Evolutionary conservation across 306 rosid species (phyloP).

Genomic region (Astragalus membranaceus): DNA sequence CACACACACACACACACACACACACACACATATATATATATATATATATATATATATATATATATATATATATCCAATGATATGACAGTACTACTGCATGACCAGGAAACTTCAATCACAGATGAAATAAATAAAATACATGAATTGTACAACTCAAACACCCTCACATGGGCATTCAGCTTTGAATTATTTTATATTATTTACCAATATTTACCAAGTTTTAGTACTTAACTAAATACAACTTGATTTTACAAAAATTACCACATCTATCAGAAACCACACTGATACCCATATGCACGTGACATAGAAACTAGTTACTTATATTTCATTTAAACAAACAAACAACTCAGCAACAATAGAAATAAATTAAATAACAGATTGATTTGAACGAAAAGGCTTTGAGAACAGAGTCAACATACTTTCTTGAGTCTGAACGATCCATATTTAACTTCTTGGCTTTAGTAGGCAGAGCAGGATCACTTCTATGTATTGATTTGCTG

Average conservation of each 20-base stretch:
- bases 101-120: constrained; percentile 2
- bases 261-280: constrained; percentile 7
- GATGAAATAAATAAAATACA: constrained; percentile 6
- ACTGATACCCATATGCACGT: not conserved
- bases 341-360: not conserved
- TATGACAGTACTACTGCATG: not conserved
- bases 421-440: constrained; percentile 76
- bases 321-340: not conserved
- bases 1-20: too few species aligned
- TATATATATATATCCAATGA: not conserved
- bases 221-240: not conserved
- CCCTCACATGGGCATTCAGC: not conserved
- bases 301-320: not conserved
- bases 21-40: too few species aligned
- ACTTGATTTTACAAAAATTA: not conserved
- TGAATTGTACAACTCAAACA: not conserved
- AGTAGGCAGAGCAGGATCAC: constrained; percentile 58
- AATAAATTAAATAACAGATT: not conserved
- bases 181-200: not conserved
- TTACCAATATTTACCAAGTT: not conserved
- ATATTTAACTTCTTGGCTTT: constrained; percentile 60
- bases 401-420: constrained; percentile 53
- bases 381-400: constrained; percentile 14
- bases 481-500: constrained; percentile 47
- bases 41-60: too few species aligned